Conservation (phyloP, 208 protist genomes). For the Acanthamoeba lenticulata region DNA sequence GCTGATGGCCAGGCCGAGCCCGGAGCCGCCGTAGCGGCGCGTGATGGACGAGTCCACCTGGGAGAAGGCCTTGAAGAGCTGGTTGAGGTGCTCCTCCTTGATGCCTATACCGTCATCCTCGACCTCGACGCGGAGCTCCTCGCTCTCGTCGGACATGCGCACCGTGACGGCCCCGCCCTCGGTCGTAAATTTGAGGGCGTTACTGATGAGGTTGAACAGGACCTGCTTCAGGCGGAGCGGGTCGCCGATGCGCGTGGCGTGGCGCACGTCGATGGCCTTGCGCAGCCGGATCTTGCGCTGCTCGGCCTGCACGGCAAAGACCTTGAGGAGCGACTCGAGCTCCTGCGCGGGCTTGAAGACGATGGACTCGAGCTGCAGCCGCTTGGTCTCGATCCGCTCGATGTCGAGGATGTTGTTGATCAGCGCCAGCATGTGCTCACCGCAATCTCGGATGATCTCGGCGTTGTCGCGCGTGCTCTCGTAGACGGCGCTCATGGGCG, state of each 20-base stretch:
- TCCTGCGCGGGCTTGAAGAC: background rate
- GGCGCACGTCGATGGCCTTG: background rate
- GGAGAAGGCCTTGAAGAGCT: slow-evolving; percentile 68
- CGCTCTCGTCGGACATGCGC: background rate
- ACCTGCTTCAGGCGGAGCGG: slow-evolving; percentile 16
- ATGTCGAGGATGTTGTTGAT: slow-evolving; percentile 54
- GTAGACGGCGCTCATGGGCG: background rate
- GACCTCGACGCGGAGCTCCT: slow-evolving; percentile 55
- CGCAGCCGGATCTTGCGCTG: background rate
- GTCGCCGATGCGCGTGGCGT: slow-evolving; percentile 62
- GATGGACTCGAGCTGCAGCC: slow-evolving; percentile 32
- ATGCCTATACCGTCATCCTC: slow-evolving; percentile 79
- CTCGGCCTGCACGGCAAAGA: background rate
- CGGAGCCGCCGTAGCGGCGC: slow-evolving; percentile 13
- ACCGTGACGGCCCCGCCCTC: background rate
- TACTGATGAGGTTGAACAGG: slow-evolving; percentile 58
- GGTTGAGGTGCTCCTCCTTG: slow-evolving; percentile 33
- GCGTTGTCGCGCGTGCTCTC: background rate
- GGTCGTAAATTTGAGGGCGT: slow-evolving; percentile 66
- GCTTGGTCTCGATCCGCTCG: slow-evolving; percentile 11
- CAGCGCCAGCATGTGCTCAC: slow-evolving; percentile 44
- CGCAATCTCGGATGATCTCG: slow-evolving; percentile 35
- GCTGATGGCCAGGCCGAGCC: slow-evolving; percentile 56
- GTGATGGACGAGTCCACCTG: slow-evolving; percentile 32
- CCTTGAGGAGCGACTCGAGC: background rate